These are phyloP conservation scores for Penicillium frequentans DNA, from an alignment of 2,329 filamentous ascomycete genomes.

Conservation along the genomic window DNA sequence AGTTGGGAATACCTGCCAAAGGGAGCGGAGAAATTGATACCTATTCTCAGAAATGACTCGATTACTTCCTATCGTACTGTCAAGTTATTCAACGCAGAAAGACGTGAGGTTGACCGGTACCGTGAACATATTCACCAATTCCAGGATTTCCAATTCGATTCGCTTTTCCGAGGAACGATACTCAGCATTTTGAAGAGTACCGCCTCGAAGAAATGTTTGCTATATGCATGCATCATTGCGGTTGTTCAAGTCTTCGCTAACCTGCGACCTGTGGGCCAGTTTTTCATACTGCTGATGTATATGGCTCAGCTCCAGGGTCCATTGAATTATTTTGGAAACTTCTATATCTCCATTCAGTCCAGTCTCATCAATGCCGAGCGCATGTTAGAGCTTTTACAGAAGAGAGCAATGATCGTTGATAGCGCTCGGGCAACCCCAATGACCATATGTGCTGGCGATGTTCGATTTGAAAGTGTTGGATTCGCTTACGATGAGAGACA, in stretches of 20 bases:
- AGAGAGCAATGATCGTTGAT: conserved; percentile 88
- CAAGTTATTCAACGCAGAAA: conserved; percentile 85
- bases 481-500: conserved; percentile 89
- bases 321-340: conserved; percentile 87
- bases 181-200: conserved; percentile 80
- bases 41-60: conserved; percentile 72
- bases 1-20: conserved; percentile 21
- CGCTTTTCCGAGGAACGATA: conserved; percentile 64
- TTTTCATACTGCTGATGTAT: conserved; percentile 73
- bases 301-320: conserved; percentile 82
- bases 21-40: background rate
- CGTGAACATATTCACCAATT: conserved; percentile 68
- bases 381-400: conserved; percentile 93
- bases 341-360: conserved; percentile 93
- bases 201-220: conserved; percentile 74
- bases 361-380: conserved; percentile 88
- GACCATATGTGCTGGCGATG: conserved; percentile 71
- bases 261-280: conserved; percentile 66
- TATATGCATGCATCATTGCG: conserved; percentile 70
- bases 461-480: conserved; percentile 82
- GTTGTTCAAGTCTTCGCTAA: conserved; percentile 74
- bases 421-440: conserved; percentile 64
- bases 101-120: conserved; percentile 75
- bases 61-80: conserved; percentile 96
- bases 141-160: conserved; percentile 72